phyloP scores from a whole-genome alignment of 345 rosid genomes.

The Populus tremula region DNA sequence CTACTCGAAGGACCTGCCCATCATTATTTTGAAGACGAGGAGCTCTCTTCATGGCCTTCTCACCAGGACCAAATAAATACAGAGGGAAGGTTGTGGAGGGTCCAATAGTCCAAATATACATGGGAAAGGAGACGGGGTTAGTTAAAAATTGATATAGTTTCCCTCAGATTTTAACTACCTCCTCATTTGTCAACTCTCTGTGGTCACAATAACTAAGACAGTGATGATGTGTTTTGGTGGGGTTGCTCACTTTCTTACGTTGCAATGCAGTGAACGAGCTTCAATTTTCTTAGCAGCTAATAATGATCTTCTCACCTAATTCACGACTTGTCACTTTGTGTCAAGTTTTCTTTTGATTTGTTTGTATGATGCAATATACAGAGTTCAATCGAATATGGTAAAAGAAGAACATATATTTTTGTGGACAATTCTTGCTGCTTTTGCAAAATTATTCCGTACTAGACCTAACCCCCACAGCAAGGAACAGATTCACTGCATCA shows the following conservation, averaged over 20 bases:
- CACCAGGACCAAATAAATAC: constrained; percentile 6
- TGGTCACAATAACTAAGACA: neutral
- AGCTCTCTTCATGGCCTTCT: constrained; percentile 20
- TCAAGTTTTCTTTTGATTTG: neutral
- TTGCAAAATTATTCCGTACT: constrained; percentile 5
- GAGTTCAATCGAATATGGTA: neutral
- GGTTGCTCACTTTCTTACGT: constrained; percentile 16
- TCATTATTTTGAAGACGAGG: constrained; percentile 1
- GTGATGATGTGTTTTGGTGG: neutral
- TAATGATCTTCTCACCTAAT: constrained; percentile 27
- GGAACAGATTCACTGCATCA: constrained; percentile 10
- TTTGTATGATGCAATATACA: neutral
- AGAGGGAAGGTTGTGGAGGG: constrained; percentile 14
- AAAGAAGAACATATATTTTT: neutral
- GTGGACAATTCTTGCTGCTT: constrained; percentile 1
- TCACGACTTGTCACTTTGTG: constrained; percentile 13
- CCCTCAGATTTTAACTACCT: constrained; percentile 13
- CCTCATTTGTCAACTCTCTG: constrained; percentile 17
- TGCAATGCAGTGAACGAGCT: neutral
- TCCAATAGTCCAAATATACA: neutral
- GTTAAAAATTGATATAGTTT: neutral
- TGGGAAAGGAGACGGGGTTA: neutral
- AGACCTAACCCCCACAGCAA: neutral
- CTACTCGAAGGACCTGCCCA: neutral
- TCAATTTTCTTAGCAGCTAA: constrained; percentile 6